Base-by-base conservation (phyloP, 345 rosid species). In the Aethionema arabicum region DNA sequence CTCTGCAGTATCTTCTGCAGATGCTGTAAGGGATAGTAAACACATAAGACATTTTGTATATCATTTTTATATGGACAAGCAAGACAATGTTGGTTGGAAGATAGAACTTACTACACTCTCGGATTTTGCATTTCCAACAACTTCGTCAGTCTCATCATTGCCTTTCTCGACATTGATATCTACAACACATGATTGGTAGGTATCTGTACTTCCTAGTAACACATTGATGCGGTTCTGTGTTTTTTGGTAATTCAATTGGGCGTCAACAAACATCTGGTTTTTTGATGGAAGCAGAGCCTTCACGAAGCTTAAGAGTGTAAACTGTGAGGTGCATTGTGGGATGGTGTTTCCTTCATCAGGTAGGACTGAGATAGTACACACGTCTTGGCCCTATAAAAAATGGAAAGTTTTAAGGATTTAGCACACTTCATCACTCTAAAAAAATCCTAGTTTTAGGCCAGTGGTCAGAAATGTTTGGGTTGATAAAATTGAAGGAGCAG, bases 1-100 rank as follows among this genome's bases (percentile, higher is more conserved):
- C 96, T 83, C 79, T 83, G 88, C 73, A 92, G 67, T 50, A 82
- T 75, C 74, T 82, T 88, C 63, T 83, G 90, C 82, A 75, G 46
- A 59, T 80, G 80, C 86, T 82, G 75, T 15, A 56, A 76, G 49
- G 46, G 43, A 66, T 14, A 8, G 6, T 32, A 36, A 32, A 16
- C 44, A 3, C 54, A 51, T 27, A 40, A 70, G 51, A 45, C 50
- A 32, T 53, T 50, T 40, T n/a, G 27, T 39, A 59, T 42, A 58
- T 50, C 52, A 50, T 50, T 8, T 43, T 45, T 8, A 68, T n/a
- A 62, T 54, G 51, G 50, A 61, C 32, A 61, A 36, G 43, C 13
- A 44, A 44, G 35, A 1, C 44, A 51, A 13, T 6, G 33, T 15
- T 56, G 63, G 11, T 7, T 42, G 6, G 14, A 13, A 15, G 48